Evolutionary conservation across 768 basidiomycete genomes (phyloP).

Genomic region (Psilocybe cubensis): DNA sequence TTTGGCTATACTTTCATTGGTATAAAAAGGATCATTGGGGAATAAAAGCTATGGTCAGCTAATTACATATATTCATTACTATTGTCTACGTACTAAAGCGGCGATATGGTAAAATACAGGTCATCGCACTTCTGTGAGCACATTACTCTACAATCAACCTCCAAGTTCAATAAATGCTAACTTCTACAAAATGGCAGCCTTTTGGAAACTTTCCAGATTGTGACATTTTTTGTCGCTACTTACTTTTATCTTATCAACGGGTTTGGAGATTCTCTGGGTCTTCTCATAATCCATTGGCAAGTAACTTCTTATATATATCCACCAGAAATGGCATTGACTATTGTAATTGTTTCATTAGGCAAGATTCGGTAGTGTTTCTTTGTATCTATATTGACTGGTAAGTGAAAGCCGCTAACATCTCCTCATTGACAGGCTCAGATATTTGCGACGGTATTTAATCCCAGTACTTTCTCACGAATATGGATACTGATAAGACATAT

Average conservation of each 20-base stretch:
- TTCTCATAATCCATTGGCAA: neutral
- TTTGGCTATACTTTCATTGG: slow-evolving; percentile 6
- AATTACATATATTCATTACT: neutral
- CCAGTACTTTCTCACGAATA: neutral
- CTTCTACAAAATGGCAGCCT: neutral
- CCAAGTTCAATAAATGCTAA: neutral
- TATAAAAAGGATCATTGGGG: slow-evolving; percentile 5
- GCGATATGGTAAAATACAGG: neutral
- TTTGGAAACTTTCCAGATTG: neutral
- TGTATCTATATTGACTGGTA: no score
- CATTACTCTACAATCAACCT: neutral
- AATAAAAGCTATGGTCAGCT: slow-evolving; percentile 1
- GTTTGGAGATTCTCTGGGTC: neutral
- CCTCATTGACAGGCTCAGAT: neutral
- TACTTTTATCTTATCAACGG: neutral
- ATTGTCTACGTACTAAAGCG: neutral
- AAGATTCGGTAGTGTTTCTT: slow-evolving; percentile 3
- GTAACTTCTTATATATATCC: neutral
- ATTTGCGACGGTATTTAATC: neutral
- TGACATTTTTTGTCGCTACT: neutral
- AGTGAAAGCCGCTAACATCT: neutral
- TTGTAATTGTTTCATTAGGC: neutral
- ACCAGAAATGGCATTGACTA: no score
- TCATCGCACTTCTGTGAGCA: neutral
- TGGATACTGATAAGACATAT: no score